Percentiles rank a stretch among this genome's conserved stretches.
These are phyloP conservation scores for Diaporthe batatas DNA, from an alignment of 2,329 filamentous ascomycete species.

Conservation along the genomic window DNA sequence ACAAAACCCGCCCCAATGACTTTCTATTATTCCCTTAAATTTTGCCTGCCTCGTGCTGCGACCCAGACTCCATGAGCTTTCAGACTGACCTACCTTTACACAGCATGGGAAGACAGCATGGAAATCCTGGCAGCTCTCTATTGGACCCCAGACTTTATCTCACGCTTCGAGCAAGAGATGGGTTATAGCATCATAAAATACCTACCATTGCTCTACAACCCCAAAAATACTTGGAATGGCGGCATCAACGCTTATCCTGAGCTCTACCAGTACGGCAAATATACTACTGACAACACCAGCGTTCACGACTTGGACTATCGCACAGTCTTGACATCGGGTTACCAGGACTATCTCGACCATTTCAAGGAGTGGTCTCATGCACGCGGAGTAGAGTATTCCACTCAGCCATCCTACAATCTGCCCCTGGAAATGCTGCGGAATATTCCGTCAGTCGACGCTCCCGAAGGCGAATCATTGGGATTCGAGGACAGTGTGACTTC, in stretches of 20 bases:
- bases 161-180: slow-evolving; percentile 48
- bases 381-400: slow-evolving; percentile 53
- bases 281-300: slow-evolving; percentile 22
- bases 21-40: neutral
- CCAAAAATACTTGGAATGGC: slow-evolving; percentile 16
- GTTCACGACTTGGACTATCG: slow-evolving; percentile 19
- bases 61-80: neutral
- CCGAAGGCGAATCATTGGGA: slow-evolving; percentile 56
- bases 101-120: slow-evolving; percentile 52
- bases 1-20: neutral
- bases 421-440: slow-evolving; percentile 57
- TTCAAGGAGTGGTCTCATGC: slow-evolving; percentile 50
- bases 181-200: slow-evolving; percentile 52
- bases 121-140: slow-evolving; percentile 52
- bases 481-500: slow-evolving; percentile 55
- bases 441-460: slow-evolving; percentile 54
- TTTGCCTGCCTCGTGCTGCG: no score
- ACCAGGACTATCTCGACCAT: slow-evolving; percentile 48
- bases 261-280: slow-evolving; percentile 31
- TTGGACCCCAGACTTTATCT: slow-evolving; percentile 53
- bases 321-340: slow-evolving; percentile 8
- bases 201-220: slow-evolving; percentile 49
- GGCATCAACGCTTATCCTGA: slow-evolving; percentile 11
- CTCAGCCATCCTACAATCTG: slow-evolving; percentile 57
- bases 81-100: neutral